These are phyloP conservation scores for Dactylellina haptotyla DNA, from an alignment of 2,329 filamentous ascomycete genomes.

Conservation along the genomic window DNA sequence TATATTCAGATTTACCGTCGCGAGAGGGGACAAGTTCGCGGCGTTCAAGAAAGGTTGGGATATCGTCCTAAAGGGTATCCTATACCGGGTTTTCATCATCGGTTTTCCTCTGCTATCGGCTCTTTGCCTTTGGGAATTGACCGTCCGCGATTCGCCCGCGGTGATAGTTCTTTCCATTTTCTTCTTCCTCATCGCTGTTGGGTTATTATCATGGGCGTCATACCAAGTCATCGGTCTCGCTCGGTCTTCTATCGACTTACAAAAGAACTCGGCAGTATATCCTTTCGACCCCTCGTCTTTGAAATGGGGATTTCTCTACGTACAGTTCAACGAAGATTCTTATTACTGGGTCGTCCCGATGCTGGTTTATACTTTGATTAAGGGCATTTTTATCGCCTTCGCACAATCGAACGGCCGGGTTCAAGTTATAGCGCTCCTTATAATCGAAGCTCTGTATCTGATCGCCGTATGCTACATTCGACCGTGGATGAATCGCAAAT, in stretches of 20 bases:
- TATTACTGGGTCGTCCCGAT: conserved; percentile 93
- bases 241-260: conserved; percentile 84
- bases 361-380: conserved; percentile 80
- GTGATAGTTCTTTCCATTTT: conserved; percentile 87
- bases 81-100: conserved; percentile 88
- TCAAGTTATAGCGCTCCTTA: conserved; percentile 82
- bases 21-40: conserved; percentile 80
- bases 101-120: conserved; percentile 91
- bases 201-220: conserved; percentile 83
- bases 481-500: conserved; percentile 99
- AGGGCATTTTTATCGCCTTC: conserved; percentile 87
- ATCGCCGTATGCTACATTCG: conserved; percentile 81
- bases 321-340: conserved; percentile 91
- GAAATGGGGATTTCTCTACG: conserved; percentile 97
- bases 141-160: conserved; percentile 81
- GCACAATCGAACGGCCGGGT: conserved; percentile 75
- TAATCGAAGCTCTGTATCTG: conserved; percentile 82
- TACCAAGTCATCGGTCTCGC: conserved; percentile 89
- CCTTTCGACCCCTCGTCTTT: conserved; percentile 90
- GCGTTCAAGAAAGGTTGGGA: conserved; percentile 96
- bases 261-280: conserved; percentile 95
- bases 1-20: conserved; percentile 88
- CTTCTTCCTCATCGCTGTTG: conserved; percentile 82
- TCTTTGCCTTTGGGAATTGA: conserved; percentile 92
- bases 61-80: conserved; percentile 88